phyloP scores from a whole-genome alignment of 768 basidiomycete genomes.

The Pholiota conissans region DNA sequence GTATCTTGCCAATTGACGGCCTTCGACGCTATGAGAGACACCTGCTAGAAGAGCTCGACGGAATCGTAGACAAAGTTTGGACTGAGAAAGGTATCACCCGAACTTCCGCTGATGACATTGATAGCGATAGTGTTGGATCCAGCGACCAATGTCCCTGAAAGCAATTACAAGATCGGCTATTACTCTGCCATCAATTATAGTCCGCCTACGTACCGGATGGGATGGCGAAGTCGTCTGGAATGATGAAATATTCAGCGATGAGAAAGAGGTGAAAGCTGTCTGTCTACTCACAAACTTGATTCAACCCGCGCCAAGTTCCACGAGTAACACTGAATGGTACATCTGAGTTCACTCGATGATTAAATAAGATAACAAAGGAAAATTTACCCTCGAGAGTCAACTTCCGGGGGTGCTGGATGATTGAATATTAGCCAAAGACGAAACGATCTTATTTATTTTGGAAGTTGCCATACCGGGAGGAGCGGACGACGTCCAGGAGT shows the following conservation, averaged over 20 bases:
- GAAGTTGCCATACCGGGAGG: conserved; percentile 31
- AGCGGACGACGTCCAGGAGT: conserved; percentile 40
- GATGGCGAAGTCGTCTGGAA: conserved; percentile 39
- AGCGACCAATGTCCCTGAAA: conserved; percentile 32
- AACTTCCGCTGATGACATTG: conserved; percentile 43
- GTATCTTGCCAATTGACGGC: background rate
- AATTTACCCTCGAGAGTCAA: conserved; percentile 47
- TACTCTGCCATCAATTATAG: background rate
- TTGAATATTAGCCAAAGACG: background rate
- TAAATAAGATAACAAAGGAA: too few relatives aligned
- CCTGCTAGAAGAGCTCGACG: conserved; percentile 35
- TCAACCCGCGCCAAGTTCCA: conserved; percentile 50
- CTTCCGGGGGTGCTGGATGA: conserved; percentile 32
- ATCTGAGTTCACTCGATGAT: too few relatives aligned
- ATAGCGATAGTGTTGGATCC: conserved; percentile 45
- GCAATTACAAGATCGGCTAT: background rate
- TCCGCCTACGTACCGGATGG: conserved; percentile 32
- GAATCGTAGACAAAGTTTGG: conserved; percentile 48
- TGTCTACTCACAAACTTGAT: conserved; percentile 38
- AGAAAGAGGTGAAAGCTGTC: background rate
- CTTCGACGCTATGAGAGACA: background rate
- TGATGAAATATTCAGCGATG: background rate
- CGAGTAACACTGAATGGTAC: conserved; percentile 45
- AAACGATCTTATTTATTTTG: background rate
- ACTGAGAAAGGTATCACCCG: conserved; percentile 43